These are phyloP conservation scores for Pseudocercospora crystallina DNA, from an alignment of 2,329 filamentous ascomycete genomes.

Conservation along the genomic window DNA sequence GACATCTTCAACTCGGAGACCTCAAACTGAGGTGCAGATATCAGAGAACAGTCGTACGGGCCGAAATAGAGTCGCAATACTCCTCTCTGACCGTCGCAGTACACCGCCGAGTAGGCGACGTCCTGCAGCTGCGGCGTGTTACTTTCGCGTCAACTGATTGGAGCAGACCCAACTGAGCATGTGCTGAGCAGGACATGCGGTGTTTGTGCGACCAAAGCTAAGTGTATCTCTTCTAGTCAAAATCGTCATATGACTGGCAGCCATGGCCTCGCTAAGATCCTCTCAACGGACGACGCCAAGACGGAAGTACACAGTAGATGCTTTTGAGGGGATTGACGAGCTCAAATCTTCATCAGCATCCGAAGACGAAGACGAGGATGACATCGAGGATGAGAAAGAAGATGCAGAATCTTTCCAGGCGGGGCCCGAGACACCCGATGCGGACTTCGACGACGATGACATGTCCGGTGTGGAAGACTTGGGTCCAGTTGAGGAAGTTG, in stretches of 20 bases:
- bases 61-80: too few relatives aligned
- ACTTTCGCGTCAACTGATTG: constrained; percentile 11
- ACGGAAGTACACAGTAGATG: constrained; percentile 36
- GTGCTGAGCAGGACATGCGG: too few relatives aligned
- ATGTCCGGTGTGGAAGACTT: constrained; percentile 37
- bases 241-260: background rate
- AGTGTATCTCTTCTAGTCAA: constrained; percentile 7
- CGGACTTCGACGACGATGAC: constrained; percentile 29
- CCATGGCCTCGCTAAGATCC: constrained; percentile 24
- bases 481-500: constrained; percentile 28
- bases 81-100: too few relatives aligned
- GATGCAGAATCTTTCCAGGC: constrained; percentile 37
- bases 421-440: constrained; percentile 17
- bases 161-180: background rate
- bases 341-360: constrained; percentile 19
- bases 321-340: constrained; percentile 37
- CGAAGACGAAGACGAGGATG: constrained; percentile 10
- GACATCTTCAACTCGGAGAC: background rate
- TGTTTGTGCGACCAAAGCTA: constrained; percentile 2
- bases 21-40: background rate
- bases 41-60: background rate
- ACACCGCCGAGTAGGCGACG: background rate
- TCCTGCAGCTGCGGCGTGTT: background rate
- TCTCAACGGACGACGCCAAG: constrained; percentile 22
- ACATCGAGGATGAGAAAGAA: constrained; percentile 16